These are phyloP conservation scores for Cadophora sp. DNA, from an alignment of 2,329 filamentous ascomycete genomes.

Conservation along the genomic window DNA sequence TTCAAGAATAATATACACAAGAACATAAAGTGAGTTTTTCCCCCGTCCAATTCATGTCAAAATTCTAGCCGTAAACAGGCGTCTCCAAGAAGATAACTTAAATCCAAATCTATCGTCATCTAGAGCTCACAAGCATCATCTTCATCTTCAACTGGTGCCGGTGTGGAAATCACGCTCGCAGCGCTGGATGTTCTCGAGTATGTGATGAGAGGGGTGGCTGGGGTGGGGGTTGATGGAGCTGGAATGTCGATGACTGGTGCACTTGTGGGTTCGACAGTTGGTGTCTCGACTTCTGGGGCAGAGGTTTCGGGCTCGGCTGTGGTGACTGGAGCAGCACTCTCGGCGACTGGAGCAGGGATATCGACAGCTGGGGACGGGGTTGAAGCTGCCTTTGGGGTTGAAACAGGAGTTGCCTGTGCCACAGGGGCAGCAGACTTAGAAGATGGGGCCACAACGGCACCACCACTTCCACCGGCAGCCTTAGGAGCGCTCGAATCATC, in stretches of 20 bases:
- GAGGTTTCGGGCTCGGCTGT: not conserved
- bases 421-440: not conserved
- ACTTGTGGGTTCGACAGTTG: not conserved
- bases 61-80: not conserved
- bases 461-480: constrained; percentile 1
- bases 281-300: not conserved
- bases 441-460: not conserved
- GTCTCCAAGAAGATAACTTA: not conserved
- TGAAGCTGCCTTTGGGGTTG: constrained; percentile 2
- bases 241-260: constrained; percentile 1
- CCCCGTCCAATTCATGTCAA: not conserved
- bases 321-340: not conserved
- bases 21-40: not conserved
- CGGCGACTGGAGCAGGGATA: no score
- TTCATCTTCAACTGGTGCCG: not conserved
- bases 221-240: not conserved
- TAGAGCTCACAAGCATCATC: constrained; percentile 11
- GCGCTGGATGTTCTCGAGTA: constrained; percentile 7
- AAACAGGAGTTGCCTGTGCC: not conserved
- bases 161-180: not conserved
- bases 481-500: constrained; percentile 29
- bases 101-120: not conserved
- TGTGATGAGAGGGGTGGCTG: not conserved
- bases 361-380: not conserved
- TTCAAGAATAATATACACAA: constrained; percentile 3